Percentiles rank a stretch among this genome's conserved stretches.
phyloP scores from a whole-genome alignment of 257 asterid genomes.

The Voacanga thouarsii region DNA sequence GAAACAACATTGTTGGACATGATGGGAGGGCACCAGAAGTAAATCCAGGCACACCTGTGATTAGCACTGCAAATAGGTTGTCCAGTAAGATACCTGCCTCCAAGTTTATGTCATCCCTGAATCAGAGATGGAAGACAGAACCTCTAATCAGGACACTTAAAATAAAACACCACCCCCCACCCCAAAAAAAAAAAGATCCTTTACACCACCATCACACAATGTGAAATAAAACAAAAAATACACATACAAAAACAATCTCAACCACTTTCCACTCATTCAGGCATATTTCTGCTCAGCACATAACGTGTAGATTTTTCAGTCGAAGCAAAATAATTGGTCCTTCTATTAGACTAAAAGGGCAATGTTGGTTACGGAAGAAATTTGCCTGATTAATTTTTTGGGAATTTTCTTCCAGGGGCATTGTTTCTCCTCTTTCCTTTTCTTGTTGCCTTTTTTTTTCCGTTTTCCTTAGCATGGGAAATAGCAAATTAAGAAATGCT shows the following conservation, averaged over 20 bases:
- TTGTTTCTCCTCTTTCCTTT: neutral
- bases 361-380: neutral
- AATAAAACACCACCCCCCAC: too few species aligned
- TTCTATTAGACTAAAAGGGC: neutral
- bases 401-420: neutral
- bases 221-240: neutral
- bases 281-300: neutral
- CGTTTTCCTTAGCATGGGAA: neutral
- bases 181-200: neutral
- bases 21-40: slow-evolving; percentile 16
- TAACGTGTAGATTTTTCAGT: neutral
- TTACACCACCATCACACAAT: neutral
- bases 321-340: neutral
- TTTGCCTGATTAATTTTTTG: too few species aligned
- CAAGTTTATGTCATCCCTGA: neutral
- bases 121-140: neutral
- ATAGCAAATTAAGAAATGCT: neutral
- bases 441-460: neutral
- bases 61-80: neutral
- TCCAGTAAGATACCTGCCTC: neutral
- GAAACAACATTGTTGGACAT: slow-evolving; percentile 54
- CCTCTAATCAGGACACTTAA: neutral
- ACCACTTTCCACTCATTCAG: neutral
- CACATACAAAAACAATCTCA: neutral
- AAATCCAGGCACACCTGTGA: slow-evolving; percentile 6